Conservation (phyloP, 208 protist genomes). For the Trypanosoma congolense region DNA sequence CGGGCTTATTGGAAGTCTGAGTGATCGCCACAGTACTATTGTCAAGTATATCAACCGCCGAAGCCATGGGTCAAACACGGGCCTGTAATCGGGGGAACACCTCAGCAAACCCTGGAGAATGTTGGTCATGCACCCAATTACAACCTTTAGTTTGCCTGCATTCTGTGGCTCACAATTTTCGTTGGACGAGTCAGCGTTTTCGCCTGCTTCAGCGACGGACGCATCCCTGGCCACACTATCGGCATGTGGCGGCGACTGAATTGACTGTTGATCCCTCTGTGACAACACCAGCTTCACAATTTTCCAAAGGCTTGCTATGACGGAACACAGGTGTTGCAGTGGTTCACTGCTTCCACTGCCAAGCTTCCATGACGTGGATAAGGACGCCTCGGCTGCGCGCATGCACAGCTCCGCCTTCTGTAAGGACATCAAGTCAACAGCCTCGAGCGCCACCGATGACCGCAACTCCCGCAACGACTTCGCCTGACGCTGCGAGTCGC, state of each 20-base stretch:
- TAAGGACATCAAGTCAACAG: slow-evolving; percentile 7
- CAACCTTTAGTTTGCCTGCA: slow-evolving; percentile 1
- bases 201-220: too few species aligned
- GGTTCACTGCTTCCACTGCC: slow-evolving; percentile 1
- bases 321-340: background rate
- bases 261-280: background rate
- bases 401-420: slow-evolving; percentile 13
- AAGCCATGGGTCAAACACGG: slow-evolving; percentile 12
- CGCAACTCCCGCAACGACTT: background rate
- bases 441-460: slow-evolving; percentile 4
- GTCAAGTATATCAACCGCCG: slow-evolving; percentile 16
- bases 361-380: slow-evolving; percentile 10
- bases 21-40: slow-evolving; percentile 10
- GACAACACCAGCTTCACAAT: slow-evolving; percentile 10
- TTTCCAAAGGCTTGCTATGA: slow-evolving; percentile 10
- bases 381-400: slow-evolving; percentile 10
- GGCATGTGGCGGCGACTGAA: background rate
- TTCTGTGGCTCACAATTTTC: too few species aligned
- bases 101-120: slow-evolving; percentile 24
- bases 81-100: slow-evolving; percentile 5
- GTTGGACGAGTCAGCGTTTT: too few species aligned
- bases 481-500: background rate
- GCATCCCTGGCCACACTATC: too few species aligned
- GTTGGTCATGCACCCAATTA: slow-evolving; percentile 1
- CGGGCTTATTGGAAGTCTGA: slow-evolving; percentile 16